Conservation (phyloP, 2,329 filamentous ascomycete species). For the Tolypocladium inflatum region DNA sequence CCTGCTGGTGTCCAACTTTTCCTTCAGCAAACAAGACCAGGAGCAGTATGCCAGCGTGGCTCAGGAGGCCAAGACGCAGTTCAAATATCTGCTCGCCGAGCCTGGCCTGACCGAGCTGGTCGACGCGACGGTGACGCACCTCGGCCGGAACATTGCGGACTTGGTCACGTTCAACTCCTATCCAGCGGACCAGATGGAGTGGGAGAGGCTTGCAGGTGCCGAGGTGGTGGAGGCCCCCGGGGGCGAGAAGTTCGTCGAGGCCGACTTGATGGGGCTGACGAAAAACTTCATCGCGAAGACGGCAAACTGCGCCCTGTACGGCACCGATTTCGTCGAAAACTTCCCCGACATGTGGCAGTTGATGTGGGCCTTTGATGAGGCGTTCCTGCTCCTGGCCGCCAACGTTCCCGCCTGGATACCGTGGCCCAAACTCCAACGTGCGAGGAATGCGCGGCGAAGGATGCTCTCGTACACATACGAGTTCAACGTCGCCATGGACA, state of each 20-base stretch:
- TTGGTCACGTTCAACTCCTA: conserved; percentile 28
- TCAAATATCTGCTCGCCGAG: conserved; percentile 15
- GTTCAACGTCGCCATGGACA: conserved; percentile 25
- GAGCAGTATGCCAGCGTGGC: conserved; percentile 20
- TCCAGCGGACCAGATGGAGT: conserved; percentile 26
- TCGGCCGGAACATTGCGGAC: conserved; percentile 22
- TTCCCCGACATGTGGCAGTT: conserved; percentile 26
- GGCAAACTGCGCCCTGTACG: conserved; percentile 24
- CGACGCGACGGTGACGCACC: conserved; percentile 8
- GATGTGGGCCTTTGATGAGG: conserved; percentile 27
- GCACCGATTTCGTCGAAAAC: conserved; percentile 31
- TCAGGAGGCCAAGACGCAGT: conserved; percentile 16
- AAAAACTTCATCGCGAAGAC: conserved; percentile 26
- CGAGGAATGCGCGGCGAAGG: conserved; percentile 16
- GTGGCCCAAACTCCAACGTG: conserved; percentile 20
- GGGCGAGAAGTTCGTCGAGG: conserved; percentile 19
- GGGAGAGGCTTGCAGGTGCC: conserved; percentile 25
- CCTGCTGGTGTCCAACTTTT: conserved; percentile 22
- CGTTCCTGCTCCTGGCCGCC: conserved; percentile 19
- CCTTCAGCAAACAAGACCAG: conserved; percentile 17
- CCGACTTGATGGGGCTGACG: conserved; percentile 21
- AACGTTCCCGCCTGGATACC: conserved; percentile 23
- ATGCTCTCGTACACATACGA: conserved; percentile 19
- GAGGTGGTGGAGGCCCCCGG: conserved; percentile 16
- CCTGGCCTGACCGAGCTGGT: conserved; percentile 14